Conservation (phyloP, 805 yeast species). For the Yamadazyma philogaea region DNA sequence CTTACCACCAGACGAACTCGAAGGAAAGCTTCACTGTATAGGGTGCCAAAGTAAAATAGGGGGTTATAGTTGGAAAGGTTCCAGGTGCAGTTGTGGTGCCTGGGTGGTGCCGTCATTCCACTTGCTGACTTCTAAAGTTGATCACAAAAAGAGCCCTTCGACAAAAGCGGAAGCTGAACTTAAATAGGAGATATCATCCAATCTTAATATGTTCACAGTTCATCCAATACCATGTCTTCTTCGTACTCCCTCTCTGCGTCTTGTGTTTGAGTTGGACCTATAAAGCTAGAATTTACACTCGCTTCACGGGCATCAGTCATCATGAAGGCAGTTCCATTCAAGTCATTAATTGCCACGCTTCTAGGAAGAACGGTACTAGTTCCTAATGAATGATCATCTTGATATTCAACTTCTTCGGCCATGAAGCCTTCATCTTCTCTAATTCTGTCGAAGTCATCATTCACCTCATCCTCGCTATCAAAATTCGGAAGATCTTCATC, state of each 20-base stretch:
- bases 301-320: neutral
- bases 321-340: neutral
- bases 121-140: slow-evolving; percentile 77
- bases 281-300: neutral
- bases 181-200: neutral
- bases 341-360: neutral
- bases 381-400: slow-evolving; percentile 32
- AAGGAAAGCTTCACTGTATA: slow-evolving; percentile 76
- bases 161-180: neutral
- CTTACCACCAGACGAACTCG: slow-evolving; percentile 59
- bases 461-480: slow-evolving; percentile 27
- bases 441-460: slow-evolving; percentile 11
- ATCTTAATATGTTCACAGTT: slow-evolving; percentile 15
- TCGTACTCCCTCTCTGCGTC: slow-evolving; percentile 6
- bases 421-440: slow-evolving; percentile 40
- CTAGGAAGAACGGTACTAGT: slow-evolving; percentile 15
- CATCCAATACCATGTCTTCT: slow-evolving; percentile 46
- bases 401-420: slow-evolving; percentile 48
- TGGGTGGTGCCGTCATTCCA: slow-evolving; percentile 95
- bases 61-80: slow-evolving; percentile 91
- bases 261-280: neutral
- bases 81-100: slow-evolving; percentile 88
- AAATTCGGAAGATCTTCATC: slow-evolving; percentile 48
- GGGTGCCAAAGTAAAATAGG: slow-evolving; percentile 85
- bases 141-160: slow-evolving; percentile 33